These are phyloP conservation scores for Pichia paraexigua DNA, from an alignment of 805 yeast species.

Conservation along the genomic window DNA sequence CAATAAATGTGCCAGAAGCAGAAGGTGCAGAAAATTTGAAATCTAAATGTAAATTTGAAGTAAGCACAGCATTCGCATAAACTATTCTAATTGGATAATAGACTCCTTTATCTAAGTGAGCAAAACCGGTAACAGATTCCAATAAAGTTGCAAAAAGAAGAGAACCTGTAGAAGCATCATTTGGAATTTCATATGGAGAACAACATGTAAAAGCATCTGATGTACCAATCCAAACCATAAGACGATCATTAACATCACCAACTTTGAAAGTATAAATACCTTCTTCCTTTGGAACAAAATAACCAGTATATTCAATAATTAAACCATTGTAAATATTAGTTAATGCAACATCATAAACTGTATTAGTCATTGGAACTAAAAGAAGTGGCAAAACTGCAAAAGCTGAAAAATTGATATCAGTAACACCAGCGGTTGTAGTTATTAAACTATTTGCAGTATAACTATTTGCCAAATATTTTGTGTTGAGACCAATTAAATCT, in stretches of 20 bases:
- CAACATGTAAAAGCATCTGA: constrained; percentile 14
- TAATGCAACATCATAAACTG: background rate
- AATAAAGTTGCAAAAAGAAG: constrained; percentile 23
- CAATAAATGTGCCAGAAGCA: background rate
- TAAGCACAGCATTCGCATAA: background rate
- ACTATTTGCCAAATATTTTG: background rate
- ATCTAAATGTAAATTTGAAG: background rate
- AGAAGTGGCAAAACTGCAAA: background rate
- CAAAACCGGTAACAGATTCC: background rate
- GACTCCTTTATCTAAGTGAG: constrained; percentile 2
- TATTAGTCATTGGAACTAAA: too few relatives aligned
- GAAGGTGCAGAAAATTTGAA: background rate
- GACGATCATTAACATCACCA: constrained; percentile 23
- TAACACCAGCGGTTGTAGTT: background rate
- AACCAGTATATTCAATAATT: constrained; percentile 10
- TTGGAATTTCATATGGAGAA: background rate
- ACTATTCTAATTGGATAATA: constrained; percentile 8
- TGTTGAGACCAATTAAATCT: background rate
- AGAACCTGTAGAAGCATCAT: background rate
- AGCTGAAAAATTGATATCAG: background rate
- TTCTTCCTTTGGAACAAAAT: constrained; percentile 18
- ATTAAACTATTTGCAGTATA: background rate
- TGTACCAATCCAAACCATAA: constrained; percentile 25
- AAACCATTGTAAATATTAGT: background rate
- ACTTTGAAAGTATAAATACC: constrained; percentile 23